These are phyloP conservation scores for Lasiodiplodia sp. DNA, from an alignment of 2,329 filamentous ascomycete genomes.

Conservation along the genomic window DNA sequence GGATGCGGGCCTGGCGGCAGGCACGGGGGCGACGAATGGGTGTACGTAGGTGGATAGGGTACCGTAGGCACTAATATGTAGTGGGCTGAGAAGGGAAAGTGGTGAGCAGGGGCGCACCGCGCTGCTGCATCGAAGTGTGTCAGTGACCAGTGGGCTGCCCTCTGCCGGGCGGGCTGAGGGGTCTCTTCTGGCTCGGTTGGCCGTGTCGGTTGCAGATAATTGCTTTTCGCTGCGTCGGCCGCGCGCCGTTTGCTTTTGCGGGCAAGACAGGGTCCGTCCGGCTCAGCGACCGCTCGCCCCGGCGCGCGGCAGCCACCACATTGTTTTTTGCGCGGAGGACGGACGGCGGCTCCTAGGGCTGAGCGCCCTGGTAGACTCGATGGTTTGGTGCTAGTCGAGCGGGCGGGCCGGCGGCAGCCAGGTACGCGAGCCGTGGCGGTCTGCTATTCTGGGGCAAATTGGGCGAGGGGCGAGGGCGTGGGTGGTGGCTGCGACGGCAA, in stretches of 20 bases:
- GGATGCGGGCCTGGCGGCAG: slow-evolving; percentile 20
- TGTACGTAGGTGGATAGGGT: slow-evolving; percentile 21
- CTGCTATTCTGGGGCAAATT: slow-evolving; percentile 9
- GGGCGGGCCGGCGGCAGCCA: slow-evolving; percentile 15
- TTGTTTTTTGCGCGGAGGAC: slow-evolving; percentile 23
- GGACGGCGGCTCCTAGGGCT: slow-evolving; percentile 21
- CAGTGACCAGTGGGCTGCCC: not conserved
- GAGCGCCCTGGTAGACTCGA: slow-evolving; percentile 25
- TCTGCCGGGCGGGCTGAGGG: not conserved
- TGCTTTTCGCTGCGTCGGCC: slow-evolving; percentile 5
- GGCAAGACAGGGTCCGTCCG: slow-evolving; percentile 7
- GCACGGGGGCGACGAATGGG: slow-evolving; percentile 16
- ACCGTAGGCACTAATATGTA: slow-evolving; percentile 7
- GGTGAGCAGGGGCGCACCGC: not conserved
- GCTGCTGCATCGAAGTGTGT: slow-evolving; percentile 2
- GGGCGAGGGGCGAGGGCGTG: not conserved
- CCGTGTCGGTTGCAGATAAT: slow-evolving; percentile 22
- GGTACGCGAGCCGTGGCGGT: slow-evolving; percentile 24
- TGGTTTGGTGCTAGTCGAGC: slow-evolving; percentile 16
- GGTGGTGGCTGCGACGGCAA: slow-evolving; percentile 12
- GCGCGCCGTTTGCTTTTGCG: slow-evolving; percentile 6
- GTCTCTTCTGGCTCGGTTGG: not conserved
- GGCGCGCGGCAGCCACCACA: slow-evolving; percentile 1
- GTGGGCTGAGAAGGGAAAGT: slow-evolving; percentile 26
- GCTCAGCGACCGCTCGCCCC: slow-evolving; percentile 14